Conservation (phyloP, 805 yeast genomes). For the Candida sanyiensis region DNA sequence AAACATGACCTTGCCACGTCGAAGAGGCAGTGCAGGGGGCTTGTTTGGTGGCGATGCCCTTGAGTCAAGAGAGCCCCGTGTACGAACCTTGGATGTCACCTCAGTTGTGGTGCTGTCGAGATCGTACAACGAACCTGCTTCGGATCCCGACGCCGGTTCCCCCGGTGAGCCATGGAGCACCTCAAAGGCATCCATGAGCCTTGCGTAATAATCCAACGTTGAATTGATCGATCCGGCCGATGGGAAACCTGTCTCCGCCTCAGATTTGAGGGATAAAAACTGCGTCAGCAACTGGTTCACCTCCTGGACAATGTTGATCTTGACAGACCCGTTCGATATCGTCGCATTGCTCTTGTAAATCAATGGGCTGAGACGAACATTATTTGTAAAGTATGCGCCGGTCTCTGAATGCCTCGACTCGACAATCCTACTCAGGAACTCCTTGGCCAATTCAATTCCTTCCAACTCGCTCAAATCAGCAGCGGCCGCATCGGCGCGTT, state of each 20-base stretch:
- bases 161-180: constrained; percentile 7
- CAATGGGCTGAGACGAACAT: constrained; percentile 15
- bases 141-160: no score
- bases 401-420: constrained; percentile 9
- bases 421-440: background rate
- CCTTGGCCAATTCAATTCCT: background rate
- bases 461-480: background rate
- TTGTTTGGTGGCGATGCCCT: background rate
- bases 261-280: constrained; percentile 6
- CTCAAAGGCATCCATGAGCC: constrained; percentile 24
- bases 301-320: constrained; percentile 23
- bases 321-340: constrained; percentile 19
- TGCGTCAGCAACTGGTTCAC: constrained; percentile 14
- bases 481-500: no score
- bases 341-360: constrained; percentile 15
- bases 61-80: background rate
- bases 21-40: constrained; percentile 1
- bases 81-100: no score
- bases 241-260: background rate
- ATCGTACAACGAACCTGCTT: no score
- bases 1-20: constrained; percentile 3
- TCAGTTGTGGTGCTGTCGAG: no score
- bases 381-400: constrained; percentile 16
- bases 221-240: constrained; percentile 10
- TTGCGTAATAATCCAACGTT: constrained; percentile 20